Percentiles rank a stretch among this genome's conserved stretches.
These are phyloP conservation scores for Chrysosporium keratinophilum DNA, from an alignment of 2,329 filamentous ascomycete species.

Conservation along the genomic window DNA sequence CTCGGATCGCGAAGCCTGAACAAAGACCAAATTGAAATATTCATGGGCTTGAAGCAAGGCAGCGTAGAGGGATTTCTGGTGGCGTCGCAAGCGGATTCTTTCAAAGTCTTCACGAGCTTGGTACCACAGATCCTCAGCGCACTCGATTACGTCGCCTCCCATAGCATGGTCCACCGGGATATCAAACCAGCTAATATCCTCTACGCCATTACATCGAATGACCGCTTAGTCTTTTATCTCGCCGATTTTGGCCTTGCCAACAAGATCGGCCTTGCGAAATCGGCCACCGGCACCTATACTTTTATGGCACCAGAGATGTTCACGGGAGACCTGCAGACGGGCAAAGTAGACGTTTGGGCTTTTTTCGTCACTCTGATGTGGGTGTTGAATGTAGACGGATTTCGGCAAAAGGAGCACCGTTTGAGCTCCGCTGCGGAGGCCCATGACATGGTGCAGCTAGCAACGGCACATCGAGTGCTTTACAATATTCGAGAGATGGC, in stretches of 20 bases:
- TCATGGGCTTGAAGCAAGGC: constrained; percentile 14
- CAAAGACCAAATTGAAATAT: constrained; percentile 8
- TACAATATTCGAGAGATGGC: constrained; percentile 16
- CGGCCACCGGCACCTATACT: constrained; percentile 10
- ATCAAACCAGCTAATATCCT: constrained; percentile 22
- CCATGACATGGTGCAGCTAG: background rate
- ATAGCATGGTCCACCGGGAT: constrained; percentile 18
- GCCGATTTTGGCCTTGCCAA: constrained; percentile 20
- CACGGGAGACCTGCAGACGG: constrained; percentile 12
- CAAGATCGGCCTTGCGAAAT: constrained; percentile 6
- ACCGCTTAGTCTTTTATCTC: constrained; percentile 16
- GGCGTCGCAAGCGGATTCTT: background rate
- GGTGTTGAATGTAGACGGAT: background rate
- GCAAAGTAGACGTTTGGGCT: constrained; percentile 20
- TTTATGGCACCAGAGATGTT: constrained; percentile 19
- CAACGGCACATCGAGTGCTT: background rate
- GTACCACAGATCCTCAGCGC: constrained; percentile 19
- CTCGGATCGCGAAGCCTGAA: background rate
- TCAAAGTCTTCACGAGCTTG: background rate
- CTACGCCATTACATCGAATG: constrained; percentile 13
- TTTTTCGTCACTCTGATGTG: constrained; percentile 15
- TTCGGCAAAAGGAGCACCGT: background rate
- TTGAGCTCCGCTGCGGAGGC: background rate
- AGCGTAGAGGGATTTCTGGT: background rate
- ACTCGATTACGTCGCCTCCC: constrained; percentile 18